Percentiles rank a stretch among this genome's conserved stretches.
These are phyloP conservation scores for Aspergillus baeticus DNA, from an alignment of 495 filamentous ascomycete species.

Conservation along the genomic window DNA sequence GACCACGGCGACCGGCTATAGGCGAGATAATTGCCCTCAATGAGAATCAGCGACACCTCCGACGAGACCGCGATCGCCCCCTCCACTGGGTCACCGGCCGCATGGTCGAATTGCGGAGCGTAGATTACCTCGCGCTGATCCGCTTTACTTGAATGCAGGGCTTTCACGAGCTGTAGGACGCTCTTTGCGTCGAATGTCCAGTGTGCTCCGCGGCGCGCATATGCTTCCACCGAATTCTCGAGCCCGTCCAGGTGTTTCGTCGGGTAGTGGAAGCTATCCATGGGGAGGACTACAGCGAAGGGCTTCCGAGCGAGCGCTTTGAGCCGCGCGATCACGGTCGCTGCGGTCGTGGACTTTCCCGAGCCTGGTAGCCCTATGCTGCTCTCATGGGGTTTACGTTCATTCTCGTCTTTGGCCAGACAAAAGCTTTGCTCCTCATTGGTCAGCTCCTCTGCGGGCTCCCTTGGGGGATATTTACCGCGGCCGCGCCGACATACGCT, in stretches of 20 bases:
- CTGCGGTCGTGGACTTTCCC: constrained; percentile 49
- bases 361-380: too few species aligned
- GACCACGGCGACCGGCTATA: not conserved
- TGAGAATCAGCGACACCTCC: constrained; percentile 31
- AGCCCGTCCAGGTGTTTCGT: constrained; percentile 33
- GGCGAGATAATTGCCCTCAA: constrained; percentile 41
- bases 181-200: constrained; percentile 44
- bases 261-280: constrained; percentile 46
- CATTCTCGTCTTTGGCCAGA: too few species aligned
- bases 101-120: constrained; percentile 35
- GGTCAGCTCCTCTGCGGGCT: too few species aligned
- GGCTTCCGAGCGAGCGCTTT: constrained; percentile 18
- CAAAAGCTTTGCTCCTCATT: too few species aligned
- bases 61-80: constrained; percentile 32
- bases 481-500: too few species aligned
- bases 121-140: constrained; percentile 8
- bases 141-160: not conserved
- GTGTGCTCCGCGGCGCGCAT: constrained; percentile 38
- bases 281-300: constrained; percentile 32
- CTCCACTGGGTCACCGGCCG: constrained; percentile 39
- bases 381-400: too few species aligned
- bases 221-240: constrained; percentile 35
- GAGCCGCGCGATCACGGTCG: constrained; percentile 30
- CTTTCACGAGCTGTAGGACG: constrained; percentile 11
- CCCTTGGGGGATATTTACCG: too few species aligned